A percentile compares a stretch with the other conserved stretches of the same genome.
These are phyloP conservation scores for Rhynchosporium agropyri DNA, from an alignment of 2,329 filamentous ascomycete species.

Conservation along the genomic window DNA sequence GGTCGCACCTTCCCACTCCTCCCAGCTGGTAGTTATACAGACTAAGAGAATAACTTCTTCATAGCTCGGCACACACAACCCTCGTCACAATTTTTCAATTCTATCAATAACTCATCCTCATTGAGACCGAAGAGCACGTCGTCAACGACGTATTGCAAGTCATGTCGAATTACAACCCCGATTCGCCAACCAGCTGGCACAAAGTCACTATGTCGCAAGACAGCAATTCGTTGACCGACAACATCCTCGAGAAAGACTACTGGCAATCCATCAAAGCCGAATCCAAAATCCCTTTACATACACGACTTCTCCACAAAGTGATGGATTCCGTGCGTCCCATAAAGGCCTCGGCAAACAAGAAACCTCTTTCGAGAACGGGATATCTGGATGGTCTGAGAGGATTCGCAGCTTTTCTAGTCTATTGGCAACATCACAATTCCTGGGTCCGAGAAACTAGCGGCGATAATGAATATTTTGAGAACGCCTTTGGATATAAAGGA, in stretches of 20 bases:
- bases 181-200: conserved; percentile 13
- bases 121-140: neutral
- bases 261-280: conserved; percentile 1
- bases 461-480: conserved; percentile 31
- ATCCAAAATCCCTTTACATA: neutral
- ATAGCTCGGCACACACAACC: neutral
- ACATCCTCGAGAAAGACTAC: conserved; percentile 9
- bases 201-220: conserved; percentile 12
- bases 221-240: neutral
- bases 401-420: conserved; percentile 52
- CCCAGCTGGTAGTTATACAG: no score
- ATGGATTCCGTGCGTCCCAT: conserved; percentile 9
- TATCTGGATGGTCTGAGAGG: conserved; percentile 54
- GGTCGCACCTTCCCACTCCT: no score
- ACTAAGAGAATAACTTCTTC: no score
- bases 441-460: conserved; percentile 40
- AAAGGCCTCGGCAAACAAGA: conserved; percentile 8
- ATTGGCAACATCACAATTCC: conserved; percentile 48
- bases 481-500: conserved; percentile 41
- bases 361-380: conserved; percentile 41
- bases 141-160: neutral
- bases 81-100: conserved; percentile 5
- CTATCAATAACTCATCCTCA: neutral
- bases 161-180: conserved; percentile 10
- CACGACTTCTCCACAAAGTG: conserved; percentile 5